These are phyloP conservation scores for Tephrocybe sp. DNA, from an alignment of 768 basidiomycete genomes.

Conservation along the genomic window DNA sequence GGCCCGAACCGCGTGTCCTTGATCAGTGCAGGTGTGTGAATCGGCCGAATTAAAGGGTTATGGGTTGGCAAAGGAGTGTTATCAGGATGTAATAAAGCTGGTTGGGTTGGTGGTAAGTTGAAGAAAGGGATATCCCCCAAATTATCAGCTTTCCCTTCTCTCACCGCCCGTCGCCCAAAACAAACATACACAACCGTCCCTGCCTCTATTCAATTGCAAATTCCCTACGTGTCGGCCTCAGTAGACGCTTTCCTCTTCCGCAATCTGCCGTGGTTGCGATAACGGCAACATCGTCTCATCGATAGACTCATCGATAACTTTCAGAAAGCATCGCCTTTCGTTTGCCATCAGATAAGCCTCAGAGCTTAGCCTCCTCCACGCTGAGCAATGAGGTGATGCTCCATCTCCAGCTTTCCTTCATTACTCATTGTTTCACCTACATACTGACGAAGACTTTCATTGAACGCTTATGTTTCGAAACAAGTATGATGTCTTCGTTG, in stretches of 20 bases:
- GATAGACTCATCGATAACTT: not conserved
- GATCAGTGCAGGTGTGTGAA: conserved; percentile 8
- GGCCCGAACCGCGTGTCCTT: conserved; percentile 16
- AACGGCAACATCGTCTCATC: not conserved
- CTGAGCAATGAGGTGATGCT: not conserved
- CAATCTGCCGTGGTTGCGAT: not conserved
- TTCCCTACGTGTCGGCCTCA: not conserved
- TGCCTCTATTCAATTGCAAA: not conserved
- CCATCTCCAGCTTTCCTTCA: not conserved
- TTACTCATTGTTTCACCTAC: too few species aligned
- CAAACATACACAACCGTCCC: conserved; percentile 13
- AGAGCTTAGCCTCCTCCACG: not conserved
- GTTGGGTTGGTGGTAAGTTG: conserved; percentile 2
- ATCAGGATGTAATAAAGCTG: conserved; percentile 11
- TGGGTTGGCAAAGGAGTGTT: conserved; percentile 19
- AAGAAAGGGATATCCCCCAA: conserved; percentile 4
- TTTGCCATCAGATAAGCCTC: conserved; percentile 10
- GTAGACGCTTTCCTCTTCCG: not conserved
- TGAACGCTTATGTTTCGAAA: too few species aligned
- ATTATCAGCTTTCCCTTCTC: conserved; percentile 12
- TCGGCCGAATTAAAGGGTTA: conserved; percentile 13
- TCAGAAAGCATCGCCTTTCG: not conserved
- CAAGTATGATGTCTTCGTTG: too few species aligned
- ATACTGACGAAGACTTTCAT: too few species aligned
- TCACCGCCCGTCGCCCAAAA: conserved; percentile 10